Base-by-base conservation (phyloP, 352 stramenopile genomes). In the Globisporangium canariense region DNA sequence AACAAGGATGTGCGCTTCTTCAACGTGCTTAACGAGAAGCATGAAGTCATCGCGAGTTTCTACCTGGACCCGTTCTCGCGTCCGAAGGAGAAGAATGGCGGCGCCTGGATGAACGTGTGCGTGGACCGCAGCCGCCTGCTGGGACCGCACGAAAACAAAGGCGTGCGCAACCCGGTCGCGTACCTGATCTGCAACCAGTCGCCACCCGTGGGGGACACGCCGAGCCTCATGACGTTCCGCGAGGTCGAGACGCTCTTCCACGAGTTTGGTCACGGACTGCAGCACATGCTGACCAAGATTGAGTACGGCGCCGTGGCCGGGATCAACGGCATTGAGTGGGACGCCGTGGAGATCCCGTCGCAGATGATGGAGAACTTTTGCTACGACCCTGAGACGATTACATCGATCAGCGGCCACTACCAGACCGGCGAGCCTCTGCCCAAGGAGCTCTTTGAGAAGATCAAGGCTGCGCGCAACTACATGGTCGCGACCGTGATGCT, bases 291-390 rank as follows among this genome's bases (percentile, higher is more conserved):
- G 6, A 99, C 97, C 16, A 91, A 79, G 22, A 94, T 98, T 56
- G 86, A 96, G 51, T 91, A 99, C 66, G 95, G 93, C 62, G 96
- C 98, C 53, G 96, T 98, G 41, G 94, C 97, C 4, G 97, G 96
- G 16, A 98, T 99, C 75, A 99, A 98, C 71, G 94, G 93, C 51
- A 88, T 99, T 16, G 97, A 99, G 76, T 99, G 97, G 97, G 97
- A 99, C 81, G 97, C 97, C 14, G 97, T 99, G 3, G 97, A 99
- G 72, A 78, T 98, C 18, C 97, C 97, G 28, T 98, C 89, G 11
- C 97, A 99, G 79, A 99, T 99, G 81, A 99, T 99, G 97, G 97
- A 99, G 66, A 99, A 99, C 75, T 99, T 97, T 81, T 98, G 95
- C 76, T 99, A 99, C 75, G 92, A 99, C 71, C 73, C 86, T 59